Conservation (phyloP, 208 protist genomes). For the Crithidia bombi region DNA sequence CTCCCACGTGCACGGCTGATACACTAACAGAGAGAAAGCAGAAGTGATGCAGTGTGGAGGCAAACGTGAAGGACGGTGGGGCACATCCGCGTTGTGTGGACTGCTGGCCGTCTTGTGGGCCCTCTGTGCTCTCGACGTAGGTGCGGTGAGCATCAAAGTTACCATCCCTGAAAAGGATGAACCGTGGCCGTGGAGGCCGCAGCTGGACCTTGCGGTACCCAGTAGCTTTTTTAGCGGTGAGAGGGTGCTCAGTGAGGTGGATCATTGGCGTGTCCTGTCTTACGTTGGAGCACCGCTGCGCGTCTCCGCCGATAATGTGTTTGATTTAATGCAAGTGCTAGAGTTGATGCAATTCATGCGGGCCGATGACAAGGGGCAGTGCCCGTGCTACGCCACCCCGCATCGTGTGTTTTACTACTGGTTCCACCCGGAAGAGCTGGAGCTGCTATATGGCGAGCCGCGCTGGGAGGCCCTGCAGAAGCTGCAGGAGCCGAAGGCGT, state of each 20-base stretch:
- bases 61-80: background rate
- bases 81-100: background rate
- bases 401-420: conserved; percentile 27
- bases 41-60: background rate
- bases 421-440: conserved; percentile 33
- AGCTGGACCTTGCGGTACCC: conserved; percentile 12
- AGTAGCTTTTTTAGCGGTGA: conserved; percentile 15
- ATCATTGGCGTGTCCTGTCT: conserved; percentile 39
- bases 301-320: conserved; percentile 1
- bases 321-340: conserved; percentile 24
- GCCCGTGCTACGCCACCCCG: conserved; percentile 19
- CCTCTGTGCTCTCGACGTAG: background rate
- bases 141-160: background rate
- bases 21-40: background rate
- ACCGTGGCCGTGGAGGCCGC: conserved; percentile 28
- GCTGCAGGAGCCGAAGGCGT: conserved; percentile 31
- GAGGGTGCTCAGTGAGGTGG: background rate
- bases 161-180: background rate
- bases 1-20: too few relatives aligned
- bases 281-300: conserved; percentile 37
- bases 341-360: conserved; percentile 31
- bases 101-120: background rate
- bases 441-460: conserved; percentile 34
- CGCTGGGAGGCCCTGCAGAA: conserved; percentile 33
- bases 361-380: conserved; percentile 21